Evolutionary conservation across 202 grass and related monocot genomes (phyloP).

Genomic region (Dendrocalamus latiflorus): DNA sequence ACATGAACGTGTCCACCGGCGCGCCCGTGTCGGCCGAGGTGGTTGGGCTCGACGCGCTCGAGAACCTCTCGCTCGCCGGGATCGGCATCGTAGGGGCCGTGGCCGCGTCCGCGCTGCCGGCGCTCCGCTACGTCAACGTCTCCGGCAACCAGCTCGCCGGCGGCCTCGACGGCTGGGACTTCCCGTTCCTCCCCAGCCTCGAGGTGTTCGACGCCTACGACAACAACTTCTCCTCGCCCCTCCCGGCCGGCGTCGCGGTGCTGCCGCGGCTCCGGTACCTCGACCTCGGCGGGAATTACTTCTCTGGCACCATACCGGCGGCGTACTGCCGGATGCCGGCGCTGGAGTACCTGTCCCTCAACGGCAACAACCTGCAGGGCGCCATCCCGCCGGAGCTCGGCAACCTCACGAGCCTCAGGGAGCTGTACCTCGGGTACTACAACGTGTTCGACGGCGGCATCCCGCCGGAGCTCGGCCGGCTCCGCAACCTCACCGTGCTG

Average conservation of each 20-base stretch:
- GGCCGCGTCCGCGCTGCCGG: constrained; percentile 29
- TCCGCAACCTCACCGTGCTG: constrained; percentile 43
- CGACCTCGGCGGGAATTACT: constrained; percentile 92
- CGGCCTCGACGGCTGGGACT: constrained; percentile 58
- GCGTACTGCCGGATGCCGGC: constrained; percentile 53
- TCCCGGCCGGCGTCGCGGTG: constrained; percentile 42
- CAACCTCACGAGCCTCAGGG: constrained; percentile 52
- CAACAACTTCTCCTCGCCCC: constrained; percentile 71
- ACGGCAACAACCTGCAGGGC: constrained; percentile 75
- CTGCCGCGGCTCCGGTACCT: constrained; percentile 56
- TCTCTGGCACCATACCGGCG: constrained; percentile 50
- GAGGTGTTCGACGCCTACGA: no score
- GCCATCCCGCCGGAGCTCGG: constrained; percentile 60
- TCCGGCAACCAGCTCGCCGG: constrained; percentile 72
- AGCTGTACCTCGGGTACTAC: constrained; percentile 92
- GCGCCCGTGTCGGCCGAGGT: constrained; percentile 20
- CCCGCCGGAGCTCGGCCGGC: constrained; percentile 52
- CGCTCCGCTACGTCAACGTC: constrained; percentile 59
- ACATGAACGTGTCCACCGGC: constrained; percentile 66
- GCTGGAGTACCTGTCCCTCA: constrained; percentile 83
- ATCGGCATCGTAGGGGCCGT: constrained; percentile 58
- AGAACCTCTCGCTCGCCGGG: constrained; percentile 59
- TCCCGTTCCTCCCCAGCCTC: constrained; percentile 38
- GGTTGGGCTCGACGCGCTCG: constrained; percentile 44
- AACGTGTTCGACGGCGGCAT: constrained; percentile 77